Evolutionary conservation across 495 filamentous ascomycete genomes (phyloP).

Genomic region (Lasiosphaeriaceae sp.): DNA sequence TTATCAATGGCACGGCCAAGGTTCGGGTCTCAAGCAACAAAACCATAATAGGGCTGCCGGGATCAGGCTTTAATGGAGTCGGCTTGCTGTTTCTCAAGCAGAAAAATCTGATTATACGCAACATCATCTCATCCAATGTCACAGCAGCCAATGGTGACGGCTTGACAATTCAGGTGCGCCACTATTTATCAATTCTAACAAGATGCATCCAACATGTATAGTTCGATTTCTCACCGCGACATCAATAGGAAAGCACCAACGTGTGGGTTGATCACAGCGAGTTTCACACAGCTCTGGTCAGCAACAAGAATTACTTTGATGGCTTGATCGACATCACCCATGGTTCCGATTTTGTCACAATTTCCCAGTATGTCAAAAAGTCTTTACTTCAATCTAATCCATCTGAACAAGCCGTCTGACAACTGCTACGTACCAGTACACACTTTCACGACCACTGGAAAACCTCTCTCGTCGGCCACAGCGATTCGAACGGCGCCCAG

Average conservation of each 20-base stretch:
- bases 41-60: slow-evolving; percentile 47
- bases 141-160: slow-evolving; percentile 56
- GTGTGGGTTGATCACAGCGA: slow-evolving; percentile 70
- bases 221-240: no score
- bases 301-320: slow-evolving; percentile 66
- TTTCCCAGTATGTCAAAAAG: slow-evolving; percentile 33
- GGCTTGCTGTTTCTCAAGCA: slow-evolving; percentile 45
- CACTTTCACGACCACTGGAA: slow-evolving; percentile 64
- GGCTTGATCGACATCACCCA: slow-evolving; percentile 61
- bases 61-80: slow-evolving; percentile 40
- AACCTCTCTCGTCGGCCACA: slow-evolving; percentile 59
- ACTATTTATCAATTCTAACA: no score
- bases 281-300: slow-evolving; percentile 51
- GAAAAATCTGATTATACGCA: slow-evolving; percentile 58
- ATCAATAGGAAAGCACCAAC: slow-evolving; percentile 40
- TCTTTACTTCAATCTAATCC: not conserved
- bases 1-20: slow-evolving; percentile 41
- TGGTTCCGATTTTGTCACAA: slow-evolving; percentile 49
- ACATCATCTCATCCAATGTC: slow-evolving; percentile 58
- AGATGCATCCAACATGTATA: no score
- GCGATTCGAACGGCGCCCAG: slow-evolving; percentile 43
- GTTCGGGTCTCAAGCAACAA: slow-evolving; percentile 52
- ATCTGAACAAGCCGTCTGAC: not conserved
- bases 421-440: slow-evolving; percentile 20
- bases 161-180: slow-evolving; percentile 48